A percentile compares a stretch with the other conserved stretches of the same genome.
phyloP scores from a whole-genome alignment of 1,139 yeast species.

The Scheffersomyces lignicola region DNA sequence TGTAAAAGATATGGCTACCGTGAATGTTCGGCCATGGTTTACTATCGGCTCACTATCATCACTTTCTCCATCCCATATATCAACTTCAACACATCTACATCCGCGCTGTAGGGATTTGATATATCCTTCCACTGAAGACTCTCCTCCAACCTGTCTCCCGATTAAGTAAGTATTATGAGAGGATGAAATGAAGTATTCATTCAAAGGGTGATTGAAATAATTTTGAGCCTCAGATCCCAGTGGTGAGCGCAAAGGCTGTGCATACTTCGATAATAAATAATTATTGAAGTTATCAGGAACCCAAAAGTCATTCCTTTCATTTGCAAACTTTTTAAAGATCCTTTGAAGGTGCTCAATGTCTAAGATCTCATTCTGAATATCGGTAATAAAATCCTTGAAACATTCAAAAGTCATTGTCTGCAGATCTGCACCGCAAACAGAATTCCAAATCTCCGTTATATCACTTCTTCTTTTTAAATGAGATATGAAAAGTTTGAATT shows the following conservation, averaged over 20 bases:
- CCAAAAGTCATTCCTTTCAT: conserved; percentile 29
- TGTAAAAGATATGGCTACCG: conserved; percentile 66
- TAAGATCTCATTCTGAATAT: conserved; percentile 52
- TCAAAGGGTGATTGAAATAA: conserved; percentile 69
- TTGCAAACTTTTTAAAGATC: conserved; percentile 48
- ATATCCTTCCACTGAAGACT: conserved; percentile 87
- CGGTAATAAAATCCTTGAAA: conserved; percentile 48
- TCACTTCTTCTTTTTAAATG: conserved; percentile 38
- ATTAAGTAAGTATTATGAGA: conserved; percentile 91
- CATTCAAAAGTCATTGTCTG: conserved; percentile 37
- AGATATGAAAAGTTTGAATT: conserved; percentile 72
- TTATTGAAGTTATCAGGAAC: conserved; percentile 52
- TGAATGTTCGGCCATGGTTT: conserved; percentile 84
- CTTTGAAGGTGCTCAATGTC: conserved; percentile 26
- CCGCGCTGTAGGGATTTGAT: conserved; percentile 88
- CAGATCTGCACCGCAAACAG: conserved; percentile 28
- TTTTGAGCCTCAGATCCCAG: conserved; percentile 11
- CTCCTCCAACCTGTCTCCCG: conserved; percentile 92
- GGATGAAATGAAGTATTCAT: conserved; percentile 84
- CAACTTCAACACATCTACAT: conserved; percentile 90
- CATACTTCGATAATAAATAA: conserved; percentile 49
- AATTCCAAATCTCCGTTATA: conserved; percentile 27
- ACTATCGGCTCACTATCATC: conserved; percentile 67
- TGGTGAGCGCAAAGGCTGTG: conserved; percentile 33
- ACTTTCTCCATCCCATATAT: conserved; percentile 83